A percentile compares a stretch with the other conserved stretches of the same genome.
These are phyloP conservation scores for Trichomonas tenax DNA, from an alignment of 208 protist species.

Conservation along the genomic window DNA sequence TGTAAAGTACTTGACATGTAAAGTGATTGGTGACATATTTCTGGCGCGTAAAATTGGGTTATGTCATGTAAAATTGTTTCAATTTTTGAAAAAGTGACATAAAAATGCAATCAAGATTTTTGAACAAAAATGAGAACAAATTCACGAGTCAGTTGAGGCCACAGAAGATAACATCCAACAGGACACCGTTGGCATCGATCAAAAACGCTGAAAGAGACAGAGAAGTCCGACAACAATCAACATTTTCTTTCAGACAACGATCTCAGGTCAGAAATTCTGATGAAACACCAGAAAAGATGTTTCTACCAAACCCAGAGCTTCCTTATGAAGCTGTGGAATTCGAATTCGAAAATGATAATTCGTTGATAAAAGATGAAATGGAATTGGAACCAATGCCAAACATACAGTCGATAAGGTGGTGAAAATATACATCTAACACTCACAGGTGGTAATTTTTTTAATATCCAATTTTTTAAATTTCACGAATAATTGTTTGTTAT, in stretches of 20 bases:
- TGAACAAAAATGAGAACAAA: background rate
- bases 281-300: background rate
- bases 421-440: too few relatives aligned
- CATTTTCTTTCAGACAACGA: background rate
- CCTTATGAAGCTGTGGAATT: background rate
- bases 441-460: too few relatives aligned
- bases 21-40: too few relatives aligned
- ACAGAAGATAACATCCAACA: background rate
- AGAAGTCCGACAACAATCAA: background rate
- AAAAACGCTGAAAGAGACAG: background rate
- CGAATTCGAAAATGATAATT: background rate
- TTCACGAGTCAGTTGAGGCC: background rate
- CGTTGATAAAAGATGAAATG: background rate
- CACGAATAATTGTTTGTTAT: background rate
- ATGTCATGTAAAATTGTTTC: too few relatives aligned
- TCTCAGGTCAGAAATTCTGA: background rate
- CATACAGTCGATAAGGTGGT: background rate
- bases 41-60: too few relatives aligned
- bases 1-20: too few relatives aligned
- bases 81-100: too few relatives aligned
- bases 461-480: too few relatives aligned
- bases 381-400: background rate
- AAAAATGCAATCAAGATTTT: background rate
- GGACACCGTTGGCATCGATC: background rate
- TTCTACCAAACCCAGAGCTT: background rate